Base-by-base conservation (phyloP, 208 protist genomes). In the Leishmania tarentolae region DNA sequence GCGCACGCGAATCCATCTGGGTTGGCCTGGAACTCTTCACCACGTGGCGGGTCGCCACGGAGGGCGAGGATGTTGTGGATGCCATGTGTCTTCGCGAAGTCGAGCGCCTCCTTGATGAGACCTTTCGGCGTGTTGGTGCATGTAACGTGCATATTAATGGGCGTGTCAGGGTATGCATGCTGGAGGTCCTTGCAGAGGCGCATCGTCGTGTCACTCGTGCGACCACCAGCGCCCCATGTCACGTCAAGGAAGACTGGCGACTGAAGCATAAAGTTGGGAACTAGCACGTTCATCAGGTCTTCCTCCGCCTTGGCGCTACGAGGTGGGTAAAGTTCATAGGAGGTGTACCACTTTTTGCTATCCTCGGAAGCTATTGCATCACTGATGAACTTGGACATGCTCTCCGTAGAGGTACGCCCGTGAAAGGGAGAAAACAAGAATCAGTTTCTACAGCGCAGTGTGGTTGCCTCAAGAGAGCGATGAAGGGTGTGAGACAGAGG, bases 51-150 rank as follows among this genome's bases (percentile, higher is more conserved):
- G 76, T 93, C 96, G 46, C 99, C 99, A 63, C 99, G 93, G 17
- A 99, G 92, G 19, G 97, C 98, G 7, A 99, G 85, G 65, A 99
- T 98, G 90, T 99, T 99, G 68, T 93, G 91, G 59, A 99, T 97
- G 79, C 97, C 96, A 71, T 87, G 77, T 37, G 84, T 85, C 79
- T 98, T 96, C 37, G 91, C 92, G 63, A 91, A 90, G 11, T 95
- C 86, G 17, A 99, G 86, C 3, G 84, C 85, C 65, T 95, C 87
- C 52, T 91, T 82, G 46, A 99, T 88, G 44, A 97, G 80, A 0
- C 88, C 93, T 0, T 80, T 19, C 17, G 91, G 87, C 93, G 97
- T 98, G 84, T 99, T 99, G 15, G 94, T 97, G 87, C 98, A 99
- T 1, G 98, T 99, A 68, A 99, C 81, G 88, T 99, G 92, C 92